Base-by-base conservation (phyloP, 1,284 basidiomycete genomes). In the Papiliotrema nemorosa region DNA sequence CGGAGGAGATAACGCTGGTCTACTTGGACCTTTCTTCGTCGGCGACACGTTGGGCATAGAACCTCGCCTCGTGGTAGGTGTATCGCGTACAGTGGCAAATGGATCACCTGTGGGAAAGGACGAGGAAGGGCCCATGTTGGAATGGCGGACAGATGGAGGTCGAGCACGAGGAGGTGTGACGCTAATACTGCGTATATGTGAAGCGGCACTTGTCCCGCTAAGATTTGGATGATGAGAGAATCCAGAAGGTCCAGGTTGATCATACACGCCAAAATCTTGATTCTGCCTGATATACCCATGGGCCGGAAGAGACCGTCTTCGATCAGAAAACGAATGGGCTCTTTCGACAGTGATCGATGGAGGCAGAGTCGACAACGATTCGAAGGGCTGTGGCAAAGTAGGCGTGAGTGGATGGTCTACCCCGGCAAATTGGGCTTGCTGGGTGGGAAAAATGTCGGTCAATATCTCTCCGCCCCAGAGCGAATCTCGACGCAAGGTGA, bases 321-420 rank as follows among this genome's bases (percentile, higher is more conserved):
- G 3, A 22, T 44, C 29, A 5, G 31, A 20, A 25, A 34, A 31
- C 4, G 42, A 20, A 18, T 31, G 5, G 5, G 42, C 7, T 9
- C 29, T 6, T 14, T 44, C 18, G 12, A 44, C 12, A 9, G 31
- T 22, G 13, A 44, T 33, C 16, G 5, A 33, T 5, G 29, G 42
- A 27, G 26, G 6, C 40, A n/a, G 5, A 7, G 24, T 42, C 24
- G 39, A 40, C 20, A 16, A 6, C 20, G 39, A 40, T 14, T 6
- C 9, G 18, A 5, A 20, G 14, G 6, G n/a, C 20, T 13, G 13
- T 9, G 40, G 18, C 18, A 39, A 10, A 5, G 21, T 21, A 13
- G 38, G 16, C 14, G 36, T 34, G 14, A 45, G 24, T 21, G 41
- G 42, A 26, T 47, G 46, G n/a, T 47, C 47, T n/a, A 46, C 27